These are phyloP conservation scores for Rhodotorula paludigena DNA, from an alignment of 768 basidiomycete species.

Conservation along the genomic window DNA sequence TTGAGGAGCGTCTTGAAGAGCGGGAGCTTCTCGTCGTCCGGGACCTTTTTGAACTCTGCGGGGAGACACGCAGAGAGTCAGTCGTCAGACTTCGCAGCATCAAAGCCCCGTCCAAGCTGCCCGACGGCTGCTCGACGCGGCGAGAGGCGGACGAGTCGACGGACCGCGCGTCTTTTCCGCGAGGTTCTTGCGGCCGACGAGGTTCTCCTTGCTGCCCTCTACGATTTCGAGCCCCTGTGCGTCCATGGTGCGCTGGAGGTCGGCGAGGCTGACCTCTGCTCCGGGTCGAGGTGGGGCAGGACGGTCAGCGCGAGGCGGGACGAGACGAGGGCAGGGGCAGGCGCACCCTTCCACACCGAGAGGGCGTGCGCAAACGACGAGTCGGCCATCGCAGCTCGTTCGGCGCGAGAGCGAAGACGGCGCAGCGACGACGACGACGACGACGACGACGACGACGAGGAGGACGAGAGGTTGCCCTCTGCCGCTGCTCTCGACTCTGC, in stretches of 20 bases:
- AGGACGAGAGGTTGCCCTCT: too few relatives aligned
- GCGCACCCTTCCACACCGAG: constrained; percentile 35
- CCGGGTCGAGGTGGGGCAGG: neutral
- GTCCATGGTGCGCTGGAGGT: constrained; percentile 89
- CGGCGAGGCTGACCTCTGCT: constrained; percentile 76
- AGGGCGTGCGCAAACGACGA: constrained; percentile 33
- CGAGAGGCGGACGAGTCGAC: neutral
- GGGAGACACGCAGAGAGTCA: neutral
- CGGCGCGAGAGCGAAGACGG: neutral
- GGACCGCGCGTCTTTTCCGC: constrained; percentile 95
- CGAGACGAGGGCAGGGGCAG: rapidly evolving
- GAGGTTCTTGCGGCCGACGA: constrained; percentile 85
- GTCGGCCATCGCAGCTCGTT: neutral
- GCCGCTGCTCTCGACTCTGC: too few relatives aligned
- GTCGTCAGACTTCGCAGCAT: neutral
- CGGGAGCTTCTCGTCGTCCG: constrained; percentile 78
- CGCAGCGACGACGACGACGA: neutral
- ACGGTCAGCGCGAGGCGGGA: neutral
- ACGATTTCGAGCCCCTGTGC: constrained; percentile 85
- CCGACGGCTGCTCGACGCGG: neutral
- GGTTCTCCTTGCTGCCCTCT: constrained; percentile 96
- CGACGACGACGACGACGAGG: neutral
- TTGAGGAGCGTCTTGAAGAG: constrained; percentile 88
- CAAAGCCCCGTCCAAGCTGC: too few relatives aligned
- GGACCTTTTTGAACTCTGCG: constrained; percentile 89